Conservation (phyloP, 768 basidiomycete species). For the Suillus plorans region DNA sequence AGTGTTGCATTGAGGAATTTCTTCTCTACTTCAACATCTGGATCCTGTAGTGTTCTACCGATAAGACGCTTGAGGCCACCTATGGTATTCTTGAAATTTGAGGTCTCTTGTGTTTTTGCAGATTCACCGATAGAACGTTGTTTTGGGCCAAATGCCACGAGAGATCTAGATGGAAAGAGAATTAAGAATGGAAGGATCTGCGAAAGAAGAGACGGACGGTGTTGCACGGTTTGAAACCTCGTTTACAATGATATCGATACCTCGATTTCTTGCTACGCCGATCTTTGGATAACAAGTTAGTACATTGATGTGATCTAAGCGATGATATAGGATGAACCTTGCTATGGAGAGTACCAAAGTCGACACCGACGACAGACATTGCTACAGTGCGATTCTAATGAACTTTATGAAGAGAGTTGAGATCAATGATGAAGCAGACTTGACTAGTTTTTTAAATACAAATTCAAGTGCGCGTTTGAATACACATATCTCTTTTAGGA, state of each 20-base stretch:
- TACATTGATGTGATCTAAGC: constrained; percentile 6
- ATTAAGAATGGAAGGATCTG: neutral
- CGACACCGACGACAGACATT: constrained; percentile 95
- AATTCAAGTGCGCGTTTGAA: constrained; percentile 3
- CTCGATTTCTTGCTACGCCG: constrained; percentile 92
- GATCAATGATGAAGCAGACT: constrained; percentile 4
- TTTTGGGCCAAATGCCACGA: constrained; percentile 91
- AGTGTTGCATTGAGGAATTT: constrained; percentile 88
- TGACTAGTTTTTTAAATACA: constrained; percentile 9
- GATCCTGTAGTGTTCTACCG: constrained; percentile 76
- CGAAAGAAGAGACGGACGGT: constrained; percentile 61
- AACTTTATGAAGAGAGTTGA: neutral
- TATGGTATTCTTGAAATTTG: constrained; percentile 97
- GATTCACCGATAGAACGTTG: constrained; percentile 91
- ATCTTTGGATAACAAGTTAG: constrained; percentile 50
- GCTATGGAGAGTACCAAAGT: constrained; percentile 88
- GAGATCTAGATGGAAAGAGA: constrained; percentile 57
- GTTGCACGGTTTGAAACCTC: constrained; percentile 97
- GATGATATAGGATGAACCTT: constrained; percentile 51
- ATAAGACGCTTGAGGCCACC: constrained; percentile 90
- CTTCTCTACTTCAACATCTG: constrained; percentile 84
- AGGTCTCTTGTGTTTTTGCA: constrained; percentile 96
- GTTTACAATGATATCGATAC: constrained; percentile 98
- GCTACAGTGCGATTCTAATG: neutral
- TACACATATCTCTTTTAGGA: neutral